Evolutionary conservation across 176 grass and related monocot species (phyloP), one percentile per base, ranked within the genome.

Genomic region (Echinochloa phyllopogon): DNA sequence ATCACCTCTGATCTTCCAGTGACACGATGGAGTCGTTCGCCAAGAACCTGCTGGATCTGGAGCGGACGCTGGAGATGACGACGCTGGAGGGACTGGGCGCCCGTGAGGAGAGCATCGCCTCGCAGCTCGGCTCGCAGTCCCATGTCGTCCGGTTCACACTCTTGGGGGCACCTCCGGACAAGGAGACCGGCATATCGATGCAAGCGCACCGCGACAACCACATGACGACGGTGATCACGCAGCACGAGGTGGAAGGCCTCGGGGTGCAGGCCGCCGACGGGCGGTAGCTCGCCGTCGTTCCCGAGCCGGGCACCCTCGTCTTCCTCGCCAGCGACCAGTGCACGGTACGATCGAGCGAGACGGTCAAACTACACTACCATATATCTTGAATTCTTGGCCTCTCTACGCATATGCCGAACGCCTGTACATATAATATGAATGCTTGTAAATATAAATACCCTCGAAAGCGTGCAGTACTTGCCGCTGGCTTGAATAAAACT

Each of bases 201-300:
- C 15, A 3, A 6, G 33, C 38, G n/a, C 80, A 82, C 65, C 37
- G 14, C 14, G 80, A 82, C 80, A n/a, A 58, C 6, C 70, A 11
- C 50, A 29, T 71, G 50, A 55, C 17, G 14, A 62, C 41, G 39
- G 10, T 74, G 13, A n/a, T 83, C 40, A 16, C 27, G 10, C 68
- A 74, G 75, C 74, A 86, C 52, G 75, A 86, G n/a, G 75, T 86
- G 23, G 75, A 69, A 3, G 83, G 83, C 17, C 65, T 86, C 16
- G 52, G 71, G 64, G 53, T 79, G 49, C 51, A 41, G 75, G 33
- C 5, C 13, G 10, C 12, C 5, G 65, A 72, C 21, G 53, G 65
- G 6, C n/a, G 43, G 10, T 86, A 75, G 75, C 8, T 62, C 56
- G 1, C 21, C 0, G 33, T 84, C 12, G 58, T 59, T 0, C 81